Conservation (phyloP, 441 rosid genomes). For the Raphanus hybrid region DNA sequence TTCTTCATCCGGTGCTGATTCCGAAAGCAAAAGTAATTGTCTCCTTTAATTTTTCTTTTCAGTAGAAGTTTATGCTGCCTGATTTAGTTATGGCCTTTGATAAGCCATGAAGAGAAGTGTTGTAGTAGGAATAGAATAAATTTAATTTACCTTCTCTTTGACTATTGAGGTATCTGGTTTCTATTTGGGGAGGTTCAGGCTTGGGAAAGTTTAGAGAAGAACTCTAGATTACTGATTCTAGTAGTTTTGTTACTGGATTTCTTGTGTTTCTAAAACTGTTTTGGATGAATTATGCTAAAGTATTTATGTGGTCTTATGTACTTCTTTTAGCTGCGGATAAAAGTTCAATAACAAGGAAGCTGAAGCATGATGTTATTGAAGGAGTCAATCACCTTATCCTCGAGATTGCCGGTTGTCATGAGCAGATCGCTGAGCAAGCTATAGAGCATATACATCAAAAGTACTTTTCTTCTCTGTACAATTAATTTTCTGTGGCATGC, state of each 20-base stretch:
- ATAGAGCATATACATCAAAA: slow-evolving; percentile 99
- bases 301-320: slow-evolving; percentile 5
- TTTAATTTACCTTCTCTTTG: neutral
- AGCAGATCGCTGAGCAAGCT: slow-evolving; percentile 98
- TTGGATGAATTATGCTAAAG: neutral
- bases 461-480: slow-evolving; percentile 47
- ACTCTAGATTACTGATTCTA: neutral
- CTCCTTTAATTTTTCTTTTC: too few species aligned
- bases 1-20: slow-evolving; percentile 91
- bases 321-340: slow-evolving; percentile 10
- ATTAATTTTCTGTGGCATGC: neutral
- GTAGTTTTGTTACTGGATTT: too few species aligned
- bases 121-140: neutral
- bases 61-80: neutral
- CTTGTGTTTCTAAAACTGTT: neutral
- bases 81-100: slow-evolving; percentile 23
- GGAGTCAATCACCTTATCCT: slow-evolving; percentile 68
- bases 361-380: slow-evolving; percentile 97
- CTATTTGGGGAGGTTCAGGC: neutral
- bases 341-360: slow-evolving; percentile 69
- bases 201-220: neutral
- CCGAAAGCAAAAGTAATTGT: slow-evolving; percentile 77
- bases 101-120: neutral
- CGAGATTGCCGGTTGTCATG: slow-evolving; percentile 87
- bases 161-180: slow-evolving; percentile 2